Percentiles rank a stretch among this genome's conserved stretches.
phyloP scores from a whole-genome alignment of 768 basidiomycete genomes.

The Hortiboletus campestris region DNA sequence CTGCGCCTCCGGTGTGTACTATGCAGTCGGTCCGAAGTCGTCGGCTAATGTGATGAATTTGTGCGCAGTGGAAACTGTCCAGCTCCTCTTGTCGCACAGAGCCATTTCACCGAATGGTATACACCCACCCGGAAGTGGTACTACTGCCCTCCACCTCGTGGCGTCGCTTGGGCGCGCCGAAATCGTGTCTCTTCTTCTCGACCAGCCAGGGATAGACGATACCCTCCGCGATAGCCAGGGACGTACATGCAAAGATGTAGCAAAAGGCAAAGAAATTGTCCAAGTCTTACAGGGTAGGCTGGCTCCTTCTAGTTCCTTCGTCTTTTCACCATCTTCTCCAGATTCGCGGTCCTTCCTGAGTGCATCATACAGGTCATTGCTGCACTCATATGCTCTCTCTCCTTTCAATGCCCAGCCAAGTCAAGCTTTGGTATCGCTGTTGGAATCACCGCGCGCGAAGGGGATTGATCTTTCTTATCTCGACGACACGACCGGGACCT shows the following conservation, averaged over 20 bases:
- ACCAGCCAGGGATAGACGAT: constrained; percentile 80
- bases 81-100: constrained; percentile 65
- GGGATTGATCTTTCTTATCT: constrained; percentile 78
- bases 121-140: constrained; percentile 69
- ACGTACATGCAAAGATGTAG: constrained; percentile 68
- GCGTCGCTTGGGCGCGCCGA: constrained; percentile 72
- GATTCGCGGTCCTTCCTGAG: constrained; percentile 77
- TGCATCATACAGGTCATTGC: constrained; percentile 69
- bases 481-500: constrained; percentile 73
- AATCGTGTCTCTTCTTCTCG: constrained; percentile 71
- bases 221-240: constrained; percentile 66
- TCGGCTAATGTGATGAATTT: constrained; percentile 1
- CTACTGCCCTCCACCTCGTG: constrained; percentile 71
- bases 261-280: constrained; percentile 62
- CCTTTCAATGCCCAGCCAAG: constrained; percentile 41
- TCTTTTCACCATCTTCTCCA: constrained; percentile 27
- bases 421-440: constrained; percentile 50
- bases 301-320: not conserved
- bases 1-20: constrained; percentile 66
- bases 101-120: constrained; percentile 78
- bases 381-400: constrained; percentile 73
- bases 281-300: constrained; percentile 66
- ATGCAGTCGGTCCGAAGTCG: not conserved
- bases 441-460: constrained; percentile 65
- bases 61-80: constrained; percentile 60